Evolutionary conservation across 495 filamentous ascomycete genomes (phyloP).

Genomic region (Trichodelitschia bisporula): DNA sequence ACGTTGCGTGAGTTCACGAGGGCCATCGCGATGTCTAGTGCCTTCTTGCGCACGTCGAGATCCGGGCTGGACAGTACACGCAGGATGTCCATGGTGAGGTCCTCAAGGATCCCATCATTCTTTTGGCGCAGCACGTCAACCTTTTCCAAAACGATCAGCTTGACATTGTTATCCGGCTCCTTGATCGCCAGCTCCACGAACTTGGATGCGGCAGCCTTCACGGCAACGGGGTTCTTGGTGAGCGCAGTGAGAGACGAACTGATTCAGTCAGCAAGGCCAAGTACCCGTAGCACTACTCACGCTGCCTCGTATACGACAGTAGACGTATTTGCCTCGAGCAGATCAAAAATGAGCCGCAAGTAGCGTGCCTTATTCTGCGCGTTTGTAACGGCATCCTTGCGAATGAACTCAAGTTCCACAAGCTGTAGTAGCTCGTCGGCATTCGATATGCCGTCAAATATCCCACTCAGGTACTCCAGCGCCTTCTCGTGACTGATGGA

Average conservation of each 20-base stretch:
- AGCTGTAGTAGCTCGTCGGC: conserved; percentile 85
- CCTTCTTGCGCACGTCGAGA: conserved; percentile 86
- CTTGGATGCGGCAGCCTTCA: conserved; percentile 88
- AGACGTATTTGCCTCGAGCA: conserved; percentile 75
- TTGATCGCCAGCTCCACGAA: conserved; percentile 93
- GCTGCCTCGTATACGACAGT: conserved; percentile 97
- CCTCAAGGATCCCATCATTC: conserved; percentile 84
- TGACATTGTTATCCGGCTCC: conserved; percentile 97
- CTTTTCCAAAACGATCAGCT: conserved; percentile 87
- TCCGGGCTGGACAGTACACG: conserved; percentile 91
- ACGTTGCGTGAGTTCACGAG: conserved; percentile 99
- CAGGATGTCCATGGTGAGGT: conserved; percentile 93
- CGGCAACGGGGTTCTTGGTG: conserved; percentile 88
- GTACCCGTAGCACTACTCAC: too few relatives aligned
- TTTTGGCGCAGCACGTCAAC: conserved; percentile 77
- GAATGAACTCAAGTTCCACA: conserved; percentile 85
- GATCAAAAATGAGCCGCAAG: conserved; percentile 82
- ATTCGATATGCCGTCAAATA: conserved; percentile 84
- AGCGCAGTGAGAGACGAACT: conserved; percentile 86
- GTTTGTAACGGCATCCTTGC: conserved; percentile 92
- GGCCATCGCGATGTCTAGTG: conserved; percentile 72
- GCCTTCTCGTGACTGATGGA: conserved; percentile 87
- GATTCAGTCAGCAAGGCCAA: too few relatives aligned
- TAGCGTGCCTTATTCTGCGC: conserved; percentile 86
- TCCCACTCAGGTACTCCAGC: conserved; percentile 65